Evolutionary conservation across 371 early-diverging fungal genomes (phyloP).

Genomic region (Mucor racemosus): DNA sequence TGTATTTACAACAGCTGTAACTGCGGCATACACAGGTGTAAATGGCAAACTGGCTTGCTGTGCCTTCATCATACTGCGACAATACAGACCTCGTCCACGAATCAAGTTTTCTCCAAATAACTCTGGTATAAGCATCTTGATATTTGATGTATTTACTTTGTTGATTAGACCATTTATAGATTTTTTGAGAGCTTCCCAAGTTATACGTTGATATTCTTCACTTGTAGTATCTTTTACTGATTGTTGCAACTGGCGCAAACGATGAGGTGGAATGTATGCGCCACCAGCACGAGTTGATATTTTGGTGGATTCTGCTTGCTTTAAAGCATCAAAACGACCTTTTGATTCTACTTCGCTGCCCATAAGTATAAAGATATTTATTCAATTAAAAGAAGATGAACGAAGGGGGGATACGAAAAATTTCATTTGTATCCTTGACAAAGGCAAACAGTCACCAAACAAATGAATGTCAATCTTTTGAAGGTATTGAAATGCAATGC

Average conservation of each 20-base stretch:
- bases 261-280: slow-evolving; percentile 92
- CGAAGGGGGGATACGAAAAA: not conserved
- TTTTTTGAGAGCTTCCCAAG: slow-evolving; percentile 96
- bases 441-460: slow-evolving; percentile 1
- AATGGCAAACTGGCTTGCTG: slow-evolving; percentile 90
- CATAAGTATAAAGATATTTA: slow-evolving; percentile 1
- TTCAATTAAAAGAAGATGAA: not conserved
- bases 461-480: not conserved
- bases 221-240: slow-evolving; percentile 75
- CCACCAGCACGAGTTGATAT: slow-evolving; percentile 70
- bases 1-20: slow-evolving; percentile 91
- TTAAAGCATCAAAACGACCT: slow-evolving; percentile 6
- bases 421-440: not conserved
- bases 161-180: slow-evolving; percentile 95
- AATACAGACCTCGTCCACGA: slow-evolving; percentile 92
- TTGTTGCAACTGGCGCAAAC: slow-evolving; percentile 84
- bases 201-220: slow-evolving; percentile 84
- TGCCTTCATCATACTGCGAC: slow-evolving; percentile 90
- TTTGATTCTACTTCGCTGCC: slow-evolving; percentile 11
- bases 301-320: slow-evolving; percentile 18
- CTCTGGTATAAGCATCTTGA: slow-evolving; percentile 90
- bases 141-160: slow-evolving; percentile 92
- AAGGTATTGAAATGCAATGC: not conserved
- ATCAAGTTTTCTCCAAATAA: slow-evolving; percentile 91
- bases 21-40: slow-evolving; percentile 92